Conservation (phyloP, 805 yeast genomes). For the Phaffomyces antillensis region DNA sequence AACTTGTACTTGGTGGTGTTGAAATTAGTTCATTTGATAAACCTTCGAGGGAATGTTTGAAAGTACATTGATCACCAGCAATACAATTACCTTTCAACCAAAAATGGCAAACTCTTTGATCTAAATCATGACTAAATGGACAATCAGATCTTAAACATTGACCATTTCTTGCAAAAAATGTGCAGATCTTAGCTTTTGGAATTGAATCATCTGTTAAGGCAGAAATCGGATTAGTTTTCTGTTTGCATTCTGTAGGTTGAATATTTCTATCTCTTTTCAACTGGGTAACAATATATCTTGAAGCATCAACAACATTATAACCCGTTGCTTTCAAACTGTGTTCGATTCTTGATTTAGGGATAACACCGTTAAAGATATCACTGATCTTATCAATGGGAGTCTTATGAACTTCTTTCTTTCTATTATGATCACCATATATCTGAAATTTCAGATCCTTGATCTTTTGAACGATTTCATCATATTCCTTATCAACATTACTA, state of each 20-base stretch:
- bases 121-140: constrained; percentile 37
- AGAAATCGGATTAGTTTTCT: too few species aligned
- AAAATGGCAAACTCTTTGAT: constrained; percentile 35
- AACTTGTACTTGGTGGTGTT: background rate
- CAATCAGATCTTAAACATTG: constrained; percentile 38
- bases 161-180: constrained; percentile 35
- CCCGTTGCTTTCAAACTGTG: constrained; percentile 30
- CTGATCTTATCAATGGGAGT: constrained; percentile 33
- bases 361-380: constrained; percentile 25
- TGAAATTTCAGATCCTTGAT: constrained; percentile 15
- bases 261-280: constrained; percentile 10
- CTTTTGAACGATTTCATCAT: constrained; percentile 14
- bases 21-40: background rate
- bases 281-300: constrained; percentile 14
- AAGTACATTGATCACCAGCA: constrained; percentile 35
- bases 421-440: constrained; percentile 12
- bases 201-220: background rate
- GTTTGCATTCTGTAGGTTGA: constrained; percentile 1
- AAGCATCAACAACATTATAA: constrained; percentile 27
- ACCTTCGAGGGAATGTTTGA: constrained; percentile 27
- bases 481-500: constrained; percentile 9
- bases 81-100: constrained; percentile 40
- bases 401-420: background rate
- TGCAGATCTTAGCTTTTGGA: constrained; percentile 25
- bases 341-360: constrained; percentile 28